Percentiles rank a stretch among this genome's conserved stretches.
Evolutionary conservation across 2,329 filamentous ascomycete species (phyloP).

Genomic region (Colletotrichum graminicola): DNA sequence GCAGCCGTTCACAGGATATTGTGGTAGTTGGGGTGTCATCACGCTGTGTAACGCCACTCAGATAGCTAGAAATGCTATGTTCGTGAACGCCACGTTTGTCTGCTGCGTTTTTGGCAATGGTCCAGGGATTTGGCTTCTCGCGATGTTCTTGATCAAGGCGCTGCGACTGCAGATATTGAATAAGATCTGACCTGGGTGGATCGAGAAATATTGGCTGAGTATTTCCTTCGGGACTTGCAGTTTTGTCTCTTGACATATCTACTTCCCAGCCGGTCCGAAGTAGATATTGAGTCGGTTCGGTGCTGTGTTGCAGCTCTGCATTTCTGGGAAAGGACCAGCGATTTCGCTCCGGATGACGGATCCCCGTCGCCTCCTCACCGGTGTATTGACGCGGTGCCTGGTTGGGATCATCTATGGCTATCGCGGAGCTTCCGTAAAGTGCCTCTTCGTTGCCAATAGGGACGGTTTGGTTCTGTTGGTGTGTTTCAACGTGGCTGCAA

Average conservation of each 20-base stretch:
- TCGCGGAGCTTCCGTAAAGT: not conserved
- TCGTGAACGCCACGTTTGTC: not conserved
- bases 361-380: not conserved
- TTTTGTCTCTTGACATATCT: slow-evolving; percentile 25
- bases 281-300: not conserved
- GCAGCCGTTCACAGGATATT: not conserved
- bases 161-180: slow-evolving; percentile 17
- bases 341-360: too few species aligned
- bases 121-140: slow-evolving; percentile 38
- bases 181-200: not conserved
- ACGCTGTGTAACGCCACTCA: not conserved
- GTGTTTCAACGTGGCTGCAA: not conserved
- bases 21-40: not conserved
- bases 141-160: slow-evolving; percentile 10
- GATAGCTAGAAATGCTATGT: not conserved
- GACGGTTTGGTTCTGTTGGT: not conserved
- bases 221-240: slow-evolving; percentile 12
- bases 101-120: slow-evolving; percentile 28
- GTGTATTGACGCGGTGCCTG: not conserved
- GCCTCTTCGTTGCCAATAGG: not conserved
- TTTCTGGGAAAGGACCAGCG: not conserved
- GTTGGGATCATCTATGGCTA: too few species aligned
- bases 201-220: slow-evolving; percentile 13
- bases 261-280: slow-evolving; percentile 31
- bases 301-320: not conserved